Evolutionary conservation across 306 rosid species (phyloP).

Genomic region (Lathyrus aphaca): DNA sequence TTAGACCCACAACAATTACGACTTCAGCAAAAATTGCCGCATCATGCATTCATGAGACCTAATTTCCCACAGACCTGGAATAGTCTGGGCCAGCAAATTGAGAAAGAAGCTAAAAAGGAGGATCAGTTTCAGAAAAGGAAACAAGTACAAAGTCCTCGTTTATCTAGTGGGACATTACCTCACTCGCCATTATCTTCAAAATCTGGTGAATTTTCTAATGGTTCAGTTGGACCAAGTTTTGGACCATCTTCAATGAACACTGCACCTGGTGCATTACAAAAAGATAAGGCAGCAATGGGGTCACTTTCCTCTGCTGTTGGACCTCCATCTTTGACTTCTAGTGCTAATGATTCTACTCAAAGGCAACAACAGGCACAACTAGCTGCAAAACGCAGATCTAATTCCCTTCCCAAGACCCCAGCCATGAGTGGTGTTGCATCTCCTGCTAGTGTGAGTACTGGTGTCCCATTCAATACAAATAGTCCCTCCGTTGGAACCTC

Average conservation of each 20-base stretch:
- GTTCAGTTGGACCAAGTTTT: slow-evolving; percentile 79
- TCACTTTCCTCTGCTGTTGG: slow-evolving; percentile 69
- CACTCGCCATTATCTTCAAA: slow-evolving; percentile 86
- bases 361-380: slow-evolving; percentile 84
- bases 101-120: slow-evolving; percentile 82
- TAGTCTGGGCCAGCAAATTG: slow-evolving; percentile 68
- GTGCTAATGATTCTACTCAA: slow-evolving; percentile 79
- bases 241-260: slow-evolving; percentile 62
- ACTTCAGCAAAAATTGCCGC: slow-evolving; percentile 63
- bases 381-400: slow-evolving; percentile 72
- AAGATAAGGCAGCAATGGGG: slow-evolving; percentile 69
- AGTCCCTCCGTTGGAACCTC: slow-evolving; percentile 87
- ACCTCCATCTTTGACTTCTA: slow-evolving; percentile 68
- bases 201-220: slow-evolving; percentile 90
- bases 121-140: slow-evolving; percentile 77
- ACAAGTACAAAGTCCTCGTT: slow-evolving; percentile 80
- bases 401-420: slow-evolving; percentile 79
- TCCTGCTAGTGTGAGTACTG: slow-evolving; percentile 88
- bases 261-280: slow-evolving; percentile 61
- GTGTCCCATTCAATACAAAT: slow-evolving; percentile 65
- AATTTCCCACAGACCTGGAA: slow-evolving; percentile 83
- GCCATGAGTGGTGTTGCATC: slow-evolving; percentile 83
- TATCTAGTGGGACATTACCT: slow-evolving; percentile 71
- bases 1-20: slow-evolving; percentile 73
- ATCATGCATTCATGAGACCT: slow-evolving; percentile 61